These are phyloP conservation scores for Auricularia auricula-judae DNA, from an alignment of 768 basidiomycete genomes.

Conservation along the genomic window DNA sequence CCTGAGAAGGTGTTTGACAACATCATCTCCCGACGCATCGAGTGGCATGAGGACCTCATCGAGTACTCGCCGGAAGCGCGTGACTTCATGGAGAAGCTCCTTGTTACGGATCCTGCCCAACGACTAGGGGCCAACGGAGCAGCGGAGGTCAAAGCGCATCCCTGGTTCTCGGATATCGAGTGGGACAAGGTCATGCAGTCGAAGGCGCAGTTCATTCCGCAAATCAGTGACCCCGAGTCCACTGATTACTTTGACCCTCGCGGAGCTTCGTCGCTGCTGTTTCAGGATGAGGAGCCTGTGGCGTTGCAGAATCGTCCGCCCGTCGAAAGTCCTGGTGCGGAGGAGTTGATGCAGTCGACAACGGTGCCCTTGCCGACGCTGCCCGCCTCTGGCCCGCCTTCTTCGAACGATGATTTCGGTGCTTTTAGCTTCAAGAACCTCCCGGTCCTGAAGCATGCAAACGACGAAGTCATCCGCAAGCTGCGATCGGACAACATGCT, in stretches of 20 bases:
- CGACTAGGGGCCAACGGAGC: conserved; percentile 83
- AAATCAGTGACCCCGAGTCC: conserved; percentile 89
- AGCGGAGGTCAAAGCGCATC: conserved; percentile 85
- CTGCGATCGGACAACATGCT: conserved; percentile 83
- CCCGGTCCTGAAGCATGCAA: conserved; percentile 91
- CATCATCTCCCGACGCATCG: conserved; percentile 84
- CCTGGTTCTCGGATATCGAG: conserved; percentile 82
- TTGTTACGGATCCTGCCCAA: conserved; percentile 67
- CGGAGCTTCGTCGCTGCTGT: conserved; percentile 80
- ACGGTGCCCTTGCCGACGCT: conserved; percentile 24
- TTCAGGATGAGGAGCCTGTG: conserved; percentile 77
- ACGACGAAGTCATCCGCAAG: conserved; percentile 96
- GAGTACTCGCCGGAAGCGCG: conserved; percentile 77
- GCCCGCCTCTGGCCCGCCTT: conserved; percentile 38
- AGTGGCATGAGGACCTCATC: conserved; percentile 93
- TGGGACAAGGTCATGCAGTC: conserved; percentile 86
- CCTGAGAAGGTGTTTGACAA: conserved; percentile 98
- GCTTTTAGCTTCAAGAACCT: conserved; percentile 98
- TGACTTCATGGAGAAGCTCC: conserved; percentile 80
- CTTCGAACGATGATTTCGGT: conserved; percentile 76
- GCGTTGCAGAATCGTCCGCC: conserved; percentile 21
- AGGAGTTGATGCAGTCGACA: conserved; percentile 18
- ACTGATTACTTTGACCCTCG: conserved; percentile 99
- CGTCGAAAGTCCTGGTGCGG: conserved; percentile 22
- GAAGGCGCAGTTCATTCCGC: conserved; percentile 92